Conservation (phyloP, 1,139 yeast species). For the Pichia sp. region DNA sequence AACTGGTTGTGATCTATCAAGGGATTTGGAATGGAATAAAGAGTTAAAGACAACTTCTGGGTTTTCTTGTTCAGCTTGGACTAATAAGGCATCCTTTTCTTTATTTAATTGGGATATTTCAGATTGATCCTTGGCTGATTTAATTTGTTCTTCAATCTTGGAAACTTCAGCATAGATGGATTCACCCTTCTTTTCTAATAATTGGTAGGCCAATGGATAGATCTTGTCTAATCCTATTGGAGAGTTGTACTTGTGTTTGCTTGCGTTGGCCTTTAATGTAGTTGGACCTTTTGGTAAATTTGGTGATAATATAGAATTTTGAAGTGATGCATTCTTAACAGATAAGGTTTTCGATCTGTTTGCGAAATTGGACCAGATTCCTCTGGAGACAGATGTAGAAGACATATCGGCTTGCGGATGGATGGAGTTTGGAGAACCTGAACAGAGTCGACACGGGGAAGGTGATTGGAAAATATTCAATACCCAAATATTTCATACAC, state of each 20-base stretch:
- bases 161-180: constrained; percentile 33
- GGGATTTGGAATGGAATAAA: constrained; percentile 41
- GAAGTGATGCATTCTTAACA: constrained; percentile 34
- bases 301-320: constrained; percentile 38
- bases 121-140: constrained; percentile 16
- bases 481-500: too few species aligned
- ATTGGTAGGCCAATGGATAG: constrained; percentile 64
- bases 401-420: not conserved
- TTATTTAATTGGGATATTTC: constrained; percentile 16
- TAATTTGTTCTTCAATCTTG: constrained; percentile 27
- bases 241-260: constrained; percentile 54
- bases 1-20: constrained; percentile 76
- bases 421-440: too few species aligned
- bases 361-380: constrained; percentile 50
- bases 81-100: constrained; percentile 31
- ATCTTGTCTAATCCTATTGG: constrained; percentile 72
- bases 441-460: too few species aligned
- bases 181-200: constrained; percentile 50
- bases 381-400: constrained; percentile 23
- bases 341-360: constrained; percentile 42
- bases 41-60: constrained; percentile 83
- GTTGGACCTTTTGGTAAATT: constrained; percentile 46
- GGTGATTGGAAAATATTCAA: too few species aligned
- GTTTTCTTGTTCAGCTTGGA: constrained; percentile 63
- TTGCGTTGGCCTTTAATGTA: constrained; percentile 43